Percentiles rank a stretch among this genome's conserved stretches.
phyloP scores from a whole-genome alignment of 1,284 basidiomycete genomes.

The Microbotryum lychnidis-dioicae region DNA sequence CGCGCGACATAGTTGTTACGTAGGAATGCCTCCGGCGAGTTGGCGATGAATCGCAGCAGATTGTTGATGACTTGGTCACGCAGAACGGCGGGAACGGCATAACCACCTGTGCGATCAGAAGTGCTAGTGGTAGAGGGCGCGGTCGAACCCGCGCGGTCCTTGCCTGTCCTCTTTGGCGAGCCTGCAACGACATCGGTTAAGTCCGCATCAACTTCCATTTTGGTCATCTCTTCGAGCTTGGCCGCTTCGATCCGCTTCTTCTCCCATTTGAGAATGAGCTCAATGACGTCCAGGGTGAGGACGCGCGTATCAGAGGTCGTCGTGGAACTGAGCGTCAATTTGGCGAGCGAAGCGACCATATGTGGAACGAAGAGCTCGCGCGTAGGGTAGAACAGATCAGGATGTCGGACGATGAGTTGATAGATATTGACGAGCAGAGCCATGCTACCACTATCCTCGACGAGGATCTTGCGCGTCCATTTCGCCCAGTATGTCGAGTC shows the following conservation, averaged over 20 bases:
- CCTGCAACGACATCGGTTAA: conserved; percentile 1
- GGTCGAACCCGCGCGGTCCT: conserved; percentile 3
- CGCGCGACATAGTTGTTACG: conserved; percentile 61
- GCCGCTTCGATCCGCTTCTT: conserved; percentile 49
- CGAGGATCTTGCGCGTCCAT: conserved; percentile 74
- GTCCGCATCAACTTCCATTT: conserved; percentile 41
- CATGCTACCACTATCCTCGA: conserved; percentile 73
- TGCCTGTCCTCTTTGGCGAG: conserved; percentile 21
- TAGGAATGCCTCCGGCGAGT: conserved; percentile 59
- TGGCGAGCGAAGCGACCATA: conserved; percentile 81
- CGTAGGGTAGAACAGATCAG: conserved; percentile 85
- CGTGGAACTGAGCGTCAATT: conserved; percentile 69
- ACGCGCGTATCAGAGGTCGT: conserved; percentile 73
- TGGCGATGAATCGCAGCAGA: conserved; percentile 75
- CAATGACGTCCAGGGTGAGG: conserved; percentile 43
- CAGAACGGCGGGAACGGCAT: conserved; percentile 55
- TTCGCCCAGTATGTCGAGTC: conserved; percentile 81
- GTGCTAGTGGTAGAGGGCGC: conserved; percentile 16
- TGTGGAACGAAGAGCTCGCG: conserved; percentile 92
- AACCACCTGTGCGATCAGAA: conserved; percentile 4
- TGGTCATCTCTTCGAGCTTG: conserved; percentile 41
- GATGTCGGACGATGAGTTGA: conserved; percentile 84
- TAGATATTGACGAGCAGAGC: conserved; percentile 83
- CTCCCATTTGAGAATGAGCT: conserved; percentile 43
- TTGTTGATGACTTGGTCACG: conserved; percentile 85